Evolutionary conservation across 306 rosid species (phyloP), one percentile per base, ranked within the genome.

Genomic region (Rosa persica): DNA sequence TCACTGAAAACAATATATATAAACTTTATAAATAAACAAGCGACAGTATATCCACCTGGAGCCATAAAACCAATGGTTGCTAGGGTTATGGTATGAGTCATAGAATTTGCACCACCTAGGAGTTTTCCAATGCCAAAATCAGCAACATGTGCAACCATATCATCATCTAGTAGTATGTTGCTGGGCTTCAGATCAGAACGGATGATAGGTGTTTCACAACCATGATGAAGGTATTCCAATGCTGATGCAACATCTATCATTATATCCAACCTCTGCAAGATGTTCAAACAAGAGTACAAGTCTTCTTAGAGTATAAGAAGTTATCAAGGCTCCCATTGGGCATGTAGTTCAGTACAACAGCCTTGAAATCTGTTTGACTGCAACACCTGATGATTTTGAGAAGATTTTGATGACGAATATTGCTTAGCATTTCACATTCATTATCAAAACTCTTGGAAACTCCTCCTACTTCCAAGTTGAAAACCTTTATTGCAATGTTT

Each of bases 51-150:
- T 78, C 36, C 71, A 85, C 87, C 89, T 72, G 90, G 90, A 9
- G 88, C 85, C 83, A 85, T 83, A 20, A 83, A 87, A 20, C 87
- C 88, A 70, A 81, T 60, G 4, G 90, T 82, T 16, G 90, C 90
- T 1, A 85, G 67, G 46, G 87, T 83, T 62, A 72, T 70, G 23
- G 87, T 86, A 46, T 67, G 82, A 0, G 39, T 38, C 62, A 30
- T 38, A 38, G 66, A 79, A 20, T 67, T 48, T 5, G 78, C 85
- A 51, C 60, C 84, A 13, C 83, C 86, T 74, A 83, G 78, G 58
- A 86, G 89, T 66, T 81, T 86, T 15, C 86, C 76, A 65, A 81
- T 62, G 51, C 82, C 82, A 60, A 79, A 79, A 25, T 84, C 89
- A 51, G 85, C 76, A 72, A 78, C 77, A 70, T 40, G 76, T 15